Evolutionary conservation across 2,329 filamentous ascomycete species (phyloP).

Genomic region (Sporothrix pallida): DNA sequence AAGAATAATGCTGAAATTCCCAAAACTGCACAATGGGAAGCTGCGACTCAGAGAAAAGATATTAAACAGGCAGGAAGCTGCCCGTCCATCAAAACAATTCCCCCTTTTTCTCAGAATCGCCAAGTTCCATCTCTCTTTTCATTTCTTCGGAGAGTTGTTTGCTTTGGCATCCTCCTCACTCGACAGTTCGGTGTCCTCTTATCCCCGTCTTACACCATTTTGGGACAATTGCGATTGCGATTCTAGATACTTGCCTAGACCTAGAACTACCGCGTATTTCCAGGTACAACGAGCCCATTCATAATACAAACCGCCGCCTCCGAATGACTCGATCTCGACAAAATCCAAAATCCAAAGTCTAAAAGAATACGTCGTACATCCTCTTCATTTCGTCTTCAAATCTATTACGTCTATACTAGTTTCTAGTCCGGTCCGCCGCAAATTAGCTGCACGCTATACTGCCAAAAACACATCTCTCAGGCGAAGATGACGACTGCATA

Average conservation of each 20-base stretch:
- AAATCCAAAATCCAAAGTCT: too few relatives aligned
- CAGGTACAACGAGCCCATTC: conserved; percentile 33
- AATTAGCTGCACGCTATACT: background rate
- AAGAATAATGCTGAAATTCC: background rate
- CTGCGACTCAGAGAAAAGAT: conserved; percentile 6
- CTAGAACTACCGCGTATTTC: conserved; percentile 35
- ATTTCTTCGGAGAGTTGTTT: background rate
- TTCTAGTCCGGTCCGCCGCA: background rate
- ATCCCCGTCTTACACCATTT: conserved; percentile 32
- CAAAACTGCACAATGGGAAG: background rate
- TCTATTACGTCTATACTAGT: too few relatives aligned
- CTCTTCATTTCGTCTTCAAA: too few relatives aligned
- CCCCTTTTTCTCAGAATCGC: background rate
- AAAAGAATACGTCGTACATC: background rate
- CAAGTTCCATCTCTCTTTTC: background rate
- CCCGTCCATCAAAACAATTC: background rate
- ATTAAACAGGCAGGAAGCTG: conserved; percentile 3
- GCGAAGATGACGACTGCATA: background rate
- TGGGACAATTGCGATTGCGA: conserved; percentile 13
- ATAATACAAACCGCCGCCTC: background rate
- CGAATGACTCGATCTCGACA: conserved; percentile 20
- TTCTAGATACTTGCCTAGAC: conserved; percentile 33
- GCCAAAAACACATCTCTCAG: background rate
- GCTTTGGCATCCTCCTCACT: background rate
- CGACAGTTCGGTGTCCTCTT: background rate